Conservation (phyloP, 2,329 filamentous ascomycete genomes). For the Colletotrichum zoysiae region DNA sequence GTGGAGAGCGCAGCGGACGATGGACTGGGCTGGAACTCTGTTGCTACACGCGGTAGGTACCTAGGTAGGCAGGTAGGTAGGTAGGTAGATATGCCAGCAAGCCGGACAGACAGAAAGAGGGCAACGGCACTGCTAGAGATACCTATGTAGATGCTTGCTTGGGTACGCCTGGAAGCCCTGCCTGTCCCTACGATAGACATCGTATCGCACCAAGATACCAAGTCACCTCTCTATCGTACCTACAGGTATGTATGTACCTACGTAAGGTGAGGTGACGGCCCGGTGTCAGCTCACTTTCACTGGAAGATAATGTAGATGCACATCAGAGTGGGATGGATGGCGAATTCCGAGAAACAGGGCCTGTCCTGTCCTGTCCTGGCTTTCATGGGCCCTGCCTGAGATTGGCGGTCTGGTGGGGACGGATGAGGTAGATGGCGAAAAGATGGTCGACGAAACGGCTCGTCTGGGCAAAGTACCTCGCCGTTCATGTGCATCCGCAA, state of each 20-base stretch:
- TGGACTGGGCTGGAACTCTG: slow-evolving; percentile 37
- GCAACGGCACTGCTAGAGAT: no score
- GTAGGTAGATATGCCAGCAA: no score
- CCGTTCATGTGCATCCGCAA: slow-evolving; percentile 1
- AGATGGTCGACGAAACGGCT: slow-evolving; percentile 25
- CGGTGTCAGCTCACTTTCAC: not conserved
- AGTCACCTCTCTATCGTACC: no score
- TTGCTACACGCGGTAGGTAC: no score
- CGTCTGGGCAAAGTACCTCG: slow-evolving; percentile 11
- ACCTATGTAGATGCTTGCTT: no score
- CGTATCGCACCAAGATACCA: no score
- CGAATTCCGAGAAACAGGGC: not conserved
- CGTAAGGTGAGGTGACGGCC: no score
- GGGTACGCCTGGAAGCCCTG: no score
- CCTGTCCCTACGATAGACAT: no score
- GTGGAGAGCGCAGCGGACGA: slow-evolving; percentile 16
- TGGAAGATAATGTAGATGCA: not conserved
- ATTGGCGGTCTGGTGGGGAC: slow-evolving; percentile 38
- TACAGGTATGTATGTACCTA: no score
- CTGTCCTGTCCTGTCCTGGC: no score
- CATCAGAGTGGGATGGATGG: not conserved
- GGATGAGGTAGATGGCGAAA: slow-evolving; percentile 42
- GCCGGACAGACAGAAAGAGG: not conserved
- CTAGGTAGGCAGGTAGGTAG: no score
- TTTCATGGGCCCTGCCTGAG: slow-evolving; percentile 18